phyloP scores from a whole-genome alignment of 2,329 filamentous ascomycete species.

The Diaporthe nobilis region DNA sequence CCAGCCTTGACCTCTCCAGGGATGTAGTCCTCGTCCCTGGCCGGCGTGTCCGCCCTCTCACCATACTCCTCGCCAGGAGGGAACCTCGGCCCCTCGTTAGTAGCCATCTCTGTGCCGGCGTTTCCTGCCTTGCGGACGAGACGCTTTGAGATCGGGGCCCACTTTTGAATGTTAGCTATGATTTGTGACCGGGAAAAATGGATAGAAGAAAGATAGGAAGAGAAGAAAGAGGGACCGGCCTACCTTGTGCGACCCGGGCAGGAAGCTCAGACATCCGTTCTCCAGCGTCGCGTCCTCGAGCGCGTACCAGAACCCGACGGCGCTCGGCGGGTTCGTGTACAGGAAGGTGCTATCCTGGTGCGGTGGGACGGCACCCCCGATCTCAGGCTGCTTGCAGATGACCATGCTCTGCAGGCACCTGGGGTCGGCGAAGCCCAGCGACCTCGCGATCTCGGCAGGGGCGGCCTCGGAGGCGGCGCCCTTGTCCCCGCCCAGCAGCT shows the following conservation, averaged over 20 bases:
- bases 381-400: constrained; percentile 98
- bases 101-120: constrained; percentile 77
- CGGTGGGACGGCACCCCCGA: constrained; percentile 89
- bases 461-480: constrained; percentile 48
- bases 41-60: constrained; percentile 56
- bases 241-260: constrained; percentile 81
- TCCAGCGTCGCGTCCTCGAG: constrained; percentile 89
- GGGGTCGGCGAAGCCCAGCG: constrained; percentile 82
- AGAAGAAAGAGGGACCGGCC: not conserved
- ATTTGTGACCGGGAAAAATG: not conserved
- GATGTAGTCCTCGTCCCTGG: constrained; percentile 74
- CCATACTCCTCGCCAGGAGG: constrained; percentile 67
- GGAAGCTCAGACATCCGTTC: constrained; percentile 92
- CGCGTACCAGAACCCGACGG: constrained; percentile 98
- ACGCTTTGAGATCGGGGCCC: constrained; percentile 77
- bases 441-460: constrained; percentile 75
- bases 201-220: not conserved
- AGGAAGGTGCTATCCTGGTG: constrained; percentile 96
- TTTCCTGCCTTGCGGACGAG: constrained; percentile 77
- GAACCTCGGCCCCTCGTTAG: constrained; percentile 76
- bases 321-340: constrained; percentile 89
- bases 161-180: constrained; percentile 48
- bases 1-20: constrained; percentile 92
- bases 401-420: constrained; percentile 93
- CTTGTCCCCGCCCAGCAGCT: constrained; percentile 66